Evolutionary conservation across 192 early-diverging fungal genomes (phyloP).

Genomic region (Coemansia sp.): DNA sequence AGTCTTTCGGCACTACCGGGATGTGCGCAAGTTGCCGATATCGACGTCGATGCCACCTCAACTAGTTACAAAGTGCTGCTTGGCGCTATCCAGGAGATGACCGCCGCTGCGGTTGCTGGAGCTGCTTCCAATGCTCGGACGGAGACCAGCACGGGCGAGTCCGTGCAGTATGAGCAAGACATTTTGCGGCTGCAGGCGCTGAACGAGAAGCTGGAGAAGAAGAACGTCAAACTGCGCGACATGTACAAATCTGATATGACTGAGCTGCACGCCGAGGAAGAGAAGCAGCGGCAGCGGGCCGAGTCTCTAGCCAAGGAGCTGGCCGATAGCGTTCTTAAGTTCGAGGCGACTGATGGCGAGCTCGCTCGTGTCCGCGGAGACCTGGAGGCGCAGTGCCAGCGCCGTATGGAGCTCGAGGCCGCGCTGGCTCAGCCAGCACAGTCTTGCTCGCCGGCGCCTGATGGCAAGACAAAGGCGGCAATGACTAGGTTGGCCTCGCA

Average conservation of each 20-base stretch:
- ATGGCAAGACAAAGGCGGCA: constrained; percentile 20
- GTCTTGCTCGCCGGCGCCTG: background rate
- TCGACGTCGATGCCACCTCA: background rate
- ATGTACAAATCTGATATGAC: constrained; percentile 50
- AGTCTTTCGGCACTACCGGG: constrained; percentile 18
- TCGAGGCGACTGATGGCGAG: constrained; percentile 12
- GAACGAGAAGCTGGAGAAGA: constrained; percentile 51
- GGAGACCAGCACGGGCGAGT: background rate
- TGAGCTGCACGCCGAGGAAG: constrained; percentile 43
- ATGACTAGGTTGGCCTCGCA: constrained; percentile 33
- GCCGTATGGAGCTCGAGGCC: constrained; percentile 21
- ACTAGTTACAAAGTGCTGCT: constrained; percentile 5
- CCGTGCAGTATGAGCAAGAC: constrained; percentile 20
- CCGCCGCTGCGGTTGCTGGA: constrained; percentile 11
- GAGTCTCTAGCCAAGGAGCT: constrained; percentile 28
- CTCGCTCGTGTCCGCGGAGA: constrained; percentile 22
- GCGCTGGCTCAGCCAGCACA: background rate
- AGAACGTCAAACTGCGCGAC: constrained; percentile 46
- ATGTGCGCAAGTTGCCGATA: constrained; percentile 8
- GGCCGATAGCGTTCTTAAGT: background rate
- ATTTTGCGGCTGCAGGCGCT: constrained; percentile 18
- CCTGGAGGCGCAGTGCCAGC: constrained; percentile 24
- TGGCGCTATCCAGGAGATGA: constrained; percentile 1
- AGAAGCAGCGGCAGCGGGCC: constrained; percentile 43
- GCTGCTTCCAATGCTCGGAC: background rate